These are phyloP conservation scores for Mangifera indica DNA, from an alignment of 345 rosid species.

Conservation along the genomic window DNA sequence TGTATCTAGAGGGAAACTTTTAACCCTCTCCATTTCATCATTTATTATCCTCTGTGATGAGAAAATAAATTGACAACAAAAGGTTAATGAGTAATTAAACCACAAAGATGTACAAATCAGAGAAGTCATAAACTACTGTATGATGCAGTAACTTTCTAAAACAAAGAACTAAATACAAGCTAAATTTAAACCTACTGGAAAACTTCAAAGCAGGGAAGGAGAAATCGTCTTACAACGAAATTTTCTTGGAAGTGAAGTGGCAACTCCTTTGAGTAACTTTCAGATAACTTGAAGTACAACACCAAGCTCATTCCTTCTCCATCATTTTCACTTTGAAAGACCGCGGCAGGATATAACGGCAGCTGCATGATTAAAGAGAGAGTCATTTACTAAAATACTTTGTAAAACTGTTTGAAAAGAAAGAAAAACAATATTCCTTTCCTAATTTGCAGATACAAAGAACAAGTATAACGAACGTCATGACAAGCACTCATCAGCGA, in stretches of 20 bases:
- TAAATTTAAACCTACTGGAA: background rate
- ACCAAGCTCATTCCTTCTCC: slow-evolving; percentile 86
- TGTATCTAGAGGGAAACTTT: slow-evolving; percentile 52
- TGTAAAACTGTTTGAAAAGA: background rate
- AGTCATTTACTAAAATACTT: background rate
- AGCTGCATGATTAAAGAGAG: slow-evolving; percentile 35
- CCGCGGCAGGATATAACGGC: slow-evolving; percentile 61
- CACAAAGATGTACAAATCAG: slow-evolving; percentile 8
- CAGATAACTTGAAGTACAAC: slow-evolving; percentile 67
- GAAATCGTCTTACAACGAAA: slow-evolving; percentile 41
- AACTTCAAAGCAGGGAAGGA: slow-evolving; percentile 10
- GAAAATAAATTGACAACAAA: background rate
- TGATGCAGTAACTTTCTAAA: background rate
- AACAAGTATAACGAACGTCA: background rate
- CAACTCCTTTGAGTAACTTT: slow-evolving; percentile 53
- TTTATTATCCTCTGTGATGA: slow-evolving; percentile 50
- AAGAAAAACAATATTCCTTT: background rate
- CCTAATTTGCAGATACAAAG: background rate
- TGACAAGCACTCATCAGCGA: background rate
- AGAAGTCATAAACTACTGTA: background rate
- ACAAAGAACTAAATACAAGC: background rate
- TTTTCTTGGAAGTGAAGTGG: slow-evolving; percentile 63
- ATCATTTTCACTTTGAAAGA: slow-evolving; percentile 72
- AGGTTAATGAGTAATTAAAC: slow-evolving; percentile 2
- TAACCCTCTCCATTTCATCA: slow-evolving; percentile 66